Evolutionary conservation across 1,139 yeast species (phyloP), one percentile per base, ranked within the genome.

Genomic region (Tardiomyces blankii): DNA sequence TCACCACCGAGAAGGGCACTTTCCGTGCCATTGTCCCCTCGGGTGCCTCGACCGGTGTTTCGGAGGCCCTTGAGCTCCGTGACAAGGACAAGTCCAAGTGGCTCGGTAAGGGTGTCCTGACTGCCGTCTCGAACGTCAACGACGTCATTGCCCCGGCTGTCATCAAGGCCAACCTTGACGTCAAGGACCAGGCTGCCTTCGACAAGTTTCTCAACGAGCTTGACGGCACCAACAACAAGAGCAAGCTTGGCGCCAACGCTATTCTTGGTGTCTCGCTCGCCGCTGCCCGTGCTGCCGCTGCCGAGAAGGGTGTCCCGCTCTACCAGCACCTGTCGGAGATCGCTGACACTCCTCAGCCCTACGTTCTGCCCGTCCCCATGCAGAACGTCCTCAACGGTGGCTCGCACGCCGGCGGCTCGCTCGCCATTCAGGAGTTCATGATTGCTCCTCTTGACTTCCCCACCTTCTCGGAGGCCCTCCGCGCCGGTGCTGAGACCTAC

Each of bases 381-480:
- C 91, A 85, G 76, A 89, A 89, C 74, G 96, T 89, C 58, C 78
- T 89, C 70, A 89, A 89, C 80, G 96, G 97, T 77, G 96, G 97
- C 71, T 82, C 94, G 66, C 97, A 89, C 75, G 96, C 97, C 64
- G 97, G 96, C 75, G 97, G 97, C 76, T 84, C 89, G 66, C 77
- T 89, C 60, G 96, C 96, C 62, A 81, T 89, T 81, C 97, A 89
- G 77, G 97, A 89, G 77, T 89, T 89, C 77, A 88, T 89, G 96
- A 85, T 89, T 73, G 95, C 85, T 57, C 96, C 97, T 70, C 74
- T 82, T 60, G 87, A 81, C 61, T 95, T 94, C 61, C 74, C 78
- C 61, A 65, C 89, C 54, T 89, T 88, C 81, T 68, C 88, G 55
- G 96, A 89, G 74, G 96, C 93, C 60, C 73, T 89, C 70, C 84